A percentile compares a stretch with the other conserved stretches of the same genome.
phyloP scores from a whole-genome alignment of 2,329 filamentous ascomycete genomes.

The Xenosphaeropsis pyriputrescens region DNA sequence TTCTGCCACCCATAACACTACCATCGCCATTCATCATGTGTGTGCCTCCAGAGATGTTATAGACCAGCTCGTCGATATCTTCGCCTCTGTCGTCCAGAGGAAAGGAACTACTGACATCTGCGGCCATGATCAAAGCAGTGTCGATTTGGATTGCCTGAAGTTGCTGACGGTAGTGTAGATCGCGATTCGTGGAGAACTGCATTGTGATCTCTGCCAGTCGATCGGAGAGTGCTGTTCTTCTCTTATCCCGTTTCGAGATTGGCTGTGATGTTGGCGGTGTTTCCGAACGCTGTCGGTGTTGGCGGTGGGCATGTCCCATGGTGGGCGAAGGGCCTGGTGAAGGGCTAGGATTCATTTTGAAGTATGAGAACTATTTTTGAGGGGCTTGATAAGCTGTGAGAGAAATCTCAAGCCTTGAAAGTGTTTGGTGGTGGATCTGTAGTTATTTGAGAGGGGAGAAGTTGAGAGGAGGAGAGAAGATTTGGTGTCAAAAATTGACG shows the following conservation, averaged over 20 bases:
- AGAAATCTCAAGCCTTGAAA: no score
- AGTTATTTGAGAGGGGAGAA: no score
- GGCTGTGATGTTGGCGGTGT: slow-evolving; percentile 14
- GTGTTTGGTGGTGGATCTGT: no score
- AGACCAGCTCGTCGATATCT: slow-evolving; percentile 21
- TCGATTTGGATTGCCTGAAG: slow-evolving; percentile 86
- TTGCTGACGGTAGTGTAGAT: slow-evolving; percentile 76
- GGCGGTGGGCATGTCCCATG: slow-evolving; percentile 10
- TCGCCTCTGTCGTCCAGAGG: slow-evolving; percentile 43
- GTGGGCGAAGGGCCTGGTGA: slow-evolving; percentile 15
- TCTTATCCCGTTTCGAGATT: slow-evolving; percentile 75
- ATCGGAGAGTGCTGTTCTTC: slow-evolving; percentile 69
- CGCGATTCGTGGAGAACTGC: slow-evolving; percentile 67
- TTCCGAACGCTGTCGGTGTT: slow-evolving; percentile 15
- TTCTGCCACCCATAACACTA: slow-evolving; percentile 59
- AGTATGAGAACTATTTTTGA: no score
- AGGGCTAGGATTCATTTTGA: slow-evolving; percentile 13
- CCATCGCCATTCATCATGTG: slow-evolving; percentile 18
- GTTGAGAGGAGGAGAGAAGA: no score
- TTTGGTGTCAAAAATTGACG: no score
- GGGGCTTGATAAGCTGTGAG: no score
- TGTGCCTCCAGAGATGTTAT: slow-evolving; percentile 20
- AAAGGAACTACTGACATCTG: slow-evolving; percentile 63
- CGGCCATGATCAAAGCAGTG: slow-evolving; percentile 71
- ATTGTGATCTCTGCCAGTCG: slow-evolving; percentile 62